phyloP scores from a whole-genome alignment of 2,329 filamentous ascomycete genomes.

The Hypomyces perniciosus region DNA sequence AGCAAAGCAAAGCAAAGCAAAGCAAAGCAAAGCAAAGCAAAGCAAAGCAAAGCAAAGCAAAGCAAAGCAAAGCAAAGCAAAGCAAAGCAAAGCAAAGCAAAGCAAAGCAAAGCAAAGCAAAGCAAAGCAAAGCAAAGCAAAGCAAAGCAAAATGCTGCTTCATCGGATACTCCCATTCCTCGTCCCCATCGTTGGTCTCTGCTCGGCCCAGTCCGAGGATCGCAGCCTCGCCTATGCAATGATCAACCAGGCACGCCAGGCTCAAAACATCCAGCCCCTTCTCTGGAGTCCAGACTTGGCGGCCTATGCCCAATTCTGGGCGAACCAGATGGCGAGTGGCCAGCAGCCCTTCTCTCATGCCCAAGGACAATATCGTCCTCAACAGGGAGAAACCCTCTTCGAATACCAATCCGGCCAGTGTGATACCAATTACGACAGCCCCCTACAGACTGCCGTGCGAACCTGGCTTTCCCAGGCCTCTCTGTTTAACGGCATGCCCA shows the following conservation, averaged over 20 bases:
- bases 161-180: constrained; percentile 3
- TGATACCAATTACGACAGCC: constrained; percentile 23
- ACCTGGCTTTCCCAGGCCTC: constrained; percentile 27
- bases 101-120: too few relatives aligned
- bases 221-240: constrained; percentile 21
- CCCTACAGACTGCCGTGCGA: constrained; percentile 24
- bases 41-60: too few relatives aligned
- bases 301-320: constrained; percentile 30
- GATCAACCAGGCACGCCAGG: constrained; percentile 28
- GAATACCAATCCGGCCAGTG: constrained; percentile 26
- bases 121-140: too few relatives aligned
- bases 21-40: background rate
- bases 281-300: constrained; percentile 26
- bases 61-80: too few relatives aligned
- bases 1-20: background rate
- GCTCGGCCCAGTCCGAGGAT: constrained; percentile 18
- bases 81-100: too few relatives aligned
- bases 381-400: constrained; percentile 32
- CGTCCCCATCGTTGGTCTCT: constrained; percentile 8
- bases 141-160: constrained; percentile 4
- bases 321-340: constrained; percentile 26
- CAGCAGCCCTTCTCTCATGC: constrained; percentile 28
- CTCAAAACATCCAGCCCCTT: constrained; percentile 23
- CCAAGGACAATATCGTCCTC: constrained; percentile 23
- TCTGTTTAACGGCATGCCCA: constrained; percentile 25